Base-by-base conservation (phyloP, 148 eudicot species). In the Arbutus unedo region DNA sequence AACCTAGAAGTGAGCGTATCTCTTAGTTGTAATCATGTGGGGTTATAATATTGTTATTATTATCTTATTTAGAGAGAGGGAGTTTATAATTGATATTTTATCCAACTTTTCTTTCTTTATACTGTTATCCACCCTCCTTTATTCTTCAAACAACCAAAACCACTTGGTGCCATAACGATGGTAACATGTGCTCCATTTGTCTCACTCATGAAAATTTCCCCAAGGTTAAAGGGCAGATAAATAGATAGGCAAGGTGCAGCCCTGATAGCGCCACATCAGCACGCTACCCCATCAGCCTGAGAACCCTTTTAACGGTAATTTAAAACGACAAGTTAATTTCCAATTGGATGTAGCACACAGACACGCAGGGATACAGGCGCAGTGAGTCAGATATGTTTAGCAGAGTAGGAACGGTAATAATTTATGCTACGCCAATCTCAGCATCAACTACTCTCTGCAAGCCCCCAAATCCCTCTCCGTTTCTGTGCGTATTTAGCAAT, bases 221-320 rank as follows among this genome's bases (percentile, higher is more conserved):
- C 38, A 31, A 31, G 38, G 38, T 31, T 31, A 31, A 31, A 31
- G 38, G 38, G 38, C 38, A 31, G 68, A 66, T 31, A 31, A 66
- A 31, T 6, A 70, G 81, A 59, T 59, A 59, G 64, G 48, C 53
- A 44, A n/a, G 23, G 51, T n/a, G 49, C 77, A 54, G 43, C 84
- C 88, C 83, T 57, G 82, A 76, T 57, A 77, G 31, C 31, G 44
- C 86, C 82, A 84, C 86, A 62, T 84, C 84, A 47, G 79, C 76
- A 62, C 82, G 54, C 80, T 16, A 38, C 9, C 54, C 64, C 19
- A 45, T 60, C 76, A 41, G 5, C 38, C 43, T 23, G 8, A 50
- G 53, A 68, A 49, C 43, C 4, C 25, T 44, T 14, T 16, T 8
- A 19, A 54, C 38, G 18, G n/a, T 8, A 49, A 56, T 41, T 3